Evolutionary conservation across 2,329 filamentous ascomycete genomes (phyloP).

Genomic region (Coniella lustricola): DNA sequence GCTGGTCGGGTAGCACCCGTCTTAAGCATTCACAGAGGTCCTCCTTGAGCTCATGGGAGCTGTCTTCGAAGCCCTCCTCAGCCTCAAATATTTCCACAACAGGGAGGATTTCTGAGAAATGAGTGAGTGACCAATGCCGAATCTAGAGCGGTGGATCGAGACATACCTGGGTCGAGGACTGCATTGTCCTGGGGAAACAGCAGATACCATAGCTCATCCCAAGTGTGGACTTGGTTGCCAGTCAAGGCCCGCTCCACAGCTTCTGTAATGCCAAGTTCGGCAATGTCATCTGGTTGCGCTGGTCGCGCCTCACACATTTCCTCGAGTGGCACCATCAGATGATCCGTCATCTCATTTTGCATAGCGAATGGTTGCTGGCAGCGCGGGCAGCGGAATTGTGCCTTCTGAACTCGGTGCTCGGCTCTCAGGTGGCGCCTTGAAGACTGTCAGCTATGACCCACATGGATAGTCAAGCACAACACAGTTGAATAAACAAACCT

Average conservation of each 20-base stretch:
- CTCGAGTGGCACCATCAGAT: slow-evolving; percentile 11
- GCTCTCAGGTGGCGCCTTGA: slow-evolving; percentile 8
- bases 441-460: not conserved
- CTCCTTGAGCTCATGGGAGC: slow-evolving; percentile 10
- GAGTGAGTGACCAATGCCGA: not conserved
- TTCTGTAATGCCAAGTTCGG: slow-evolving; percentile 11
- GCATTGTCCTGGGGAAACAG: slow-evolving; percentile 10
- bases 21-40: slow-evolving; percentile 11
- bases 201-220: slow-evolving; percentile 12
- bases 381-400: slow-evolving; percentile 8
- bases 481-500: slow-evolving; percentile 1
- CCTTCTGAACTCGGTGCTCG: slow-evolving; percentile 1
- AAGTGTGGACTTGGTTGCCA: slow-evolving; percentile 1
- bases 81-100: slow-evolving; percentile 13
- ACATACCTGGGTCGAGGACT: slow-evolving; percentile 11
- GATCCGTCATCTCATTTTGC: slow-evolving; percentile 3
- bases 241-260: slow-evolving; percentile 7
- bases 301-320: slow-evolving; percentile 10
- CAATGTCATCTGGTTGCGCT: not conserved
- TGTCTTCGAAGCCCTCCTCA: slow-evolving; percentile 14
- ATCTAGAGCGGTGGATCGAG: not conserved
- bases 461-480: not conserved
- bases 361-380: slow-evolving; percentile 9
- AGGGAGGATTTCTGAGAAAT: slow-evolving; percentile 9
- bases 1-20: slow-evolving; percentile 11